Percentiles rank a stretch among this genome's conserved stretches.
These are phyloP conservation scores for Floccularia luteovirens DNA, from an alignment of 768 basidiomycete genomes.

Conservation along the genomic window DNA sequence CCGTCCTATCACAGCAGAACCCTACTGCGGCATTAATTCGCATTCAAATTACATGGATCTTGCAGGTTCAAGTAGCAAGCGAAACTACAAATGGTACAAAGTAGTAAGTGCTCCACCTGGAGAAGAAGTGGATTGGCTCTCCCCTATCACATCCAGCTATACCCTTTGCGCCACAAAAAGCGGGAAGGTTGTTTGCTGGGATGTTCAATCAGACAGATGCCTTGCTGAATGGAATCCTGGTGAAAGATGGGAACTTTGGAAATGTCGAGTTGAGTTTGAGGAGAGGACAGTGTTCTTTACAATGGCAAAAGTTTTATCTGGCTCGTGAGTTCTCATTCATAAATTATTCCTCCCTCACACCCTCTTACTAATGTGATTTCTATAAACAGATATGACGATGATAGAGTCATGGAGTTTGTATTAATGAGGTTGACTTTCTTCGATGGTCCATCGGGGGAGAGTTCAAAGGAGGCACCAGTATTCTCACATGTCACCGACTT, in stretches of 20 bases:
- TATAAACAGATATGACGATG: conserved; percentile 43
- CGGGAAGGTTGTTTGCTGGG: conserved; percentile 74
- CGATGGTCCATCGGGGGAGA: conserved; percentile 34
- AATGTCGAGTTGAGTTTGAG: conserved; percentile 72
- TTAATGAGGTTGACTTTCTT: conserved; percentile 63
- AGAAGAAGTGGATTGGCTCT: conserved; percentile 72
- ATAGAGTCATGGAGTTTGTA: conserved; percentile 61
- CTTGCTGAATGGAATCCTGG: conserved; percentile 67
- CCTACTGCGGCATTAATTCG: conserved; percentile 20
- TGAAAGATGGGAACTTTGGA: conserved; percentile 66
- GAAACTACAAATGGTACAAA: conserved; percentile 48
- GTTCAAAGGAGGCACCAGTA: conserved; percentile 27
- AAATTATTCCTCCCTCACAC: background rate
- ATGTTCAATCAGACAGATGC: conserved; percentile 51
- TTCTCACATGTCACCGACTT: conserved; percentile 60
- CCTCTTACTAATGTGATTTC: conserved; percentile 2
- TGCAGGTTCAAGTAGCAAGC: conserved; percentile 4
- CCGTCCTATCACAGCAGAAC: conserved; percentile 30
- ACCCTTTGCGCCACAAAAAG: conserved; percentile 73
- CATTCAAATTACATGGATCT: conserved; percentile 32
- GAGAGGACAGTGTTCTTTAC: conserved; percentile 65
- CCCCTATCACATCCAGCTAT: conserved; percentile 69
- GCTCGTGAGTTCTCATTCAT: conserved; percentile 29
- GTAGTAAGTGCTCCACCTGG: conserved; percentile 57
- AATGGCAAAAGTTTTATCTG: conserved; percentile 57